Evolutionary conservation across 73 alveolate genomes (phyloP).

Genomic region (Paramecium bursaria): DNA sequence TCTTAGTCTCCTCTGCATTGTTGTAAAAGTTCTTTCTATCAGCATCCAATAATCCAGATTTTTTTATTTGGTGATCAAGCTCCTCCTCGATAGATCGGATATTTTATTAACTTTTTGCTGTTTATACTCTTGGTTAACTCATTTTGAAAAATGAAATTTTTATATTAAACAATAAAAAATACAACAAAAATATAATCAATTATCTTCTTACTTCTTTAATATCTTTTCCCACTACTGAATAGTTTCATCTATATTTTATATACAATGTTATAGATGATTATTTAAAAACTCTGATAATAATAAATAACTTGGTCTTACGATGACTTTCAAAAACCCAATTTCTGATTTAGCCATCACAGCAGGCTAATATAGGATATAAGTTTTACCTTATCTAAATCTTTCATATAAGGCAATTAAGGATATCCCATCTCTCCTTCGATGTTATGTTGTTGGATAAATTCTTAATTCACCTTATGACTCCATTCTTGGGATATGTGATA

Average conservation of each 20-base stretch:
- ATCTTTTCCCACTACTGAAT: conserved; percentile 43
- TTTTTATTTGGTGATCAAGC: conserved; percentile 58
- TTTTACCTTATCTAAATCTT: conserved; percentile 57
- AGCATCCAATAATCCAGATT: conserved; percentile 66
- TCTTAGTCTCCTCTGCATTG: conserved; percentile 69
- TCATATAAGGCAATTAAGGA: conserved; percentile 58
- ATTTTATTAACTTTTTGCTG: conserved; percentile 70
- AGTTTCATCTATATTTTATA: conserved; percentile 42
- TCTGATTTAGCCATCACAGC: conserved; percentile 40
- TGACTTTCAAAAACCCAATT: conserved; percentile 39
- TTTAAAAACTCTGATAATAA: conserved; percentile 14
- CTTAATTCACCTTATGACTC: conserved; percentile 60
- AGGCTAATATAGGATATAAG: neutral
- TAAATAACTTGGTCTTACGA: conserved; percentile 49
- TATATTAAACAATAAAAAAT: too few species aligned
- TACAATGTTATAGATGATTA: conserved; percentile 7
- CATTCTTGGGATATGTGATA: conserved; percentile 21
- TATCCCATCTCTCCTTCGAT: conserved; percentile 63
- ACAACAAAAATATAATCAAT: too few species aligned
- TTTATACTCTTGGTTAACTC: conserved; percentile 35
- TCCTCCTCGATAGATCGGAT: conserved; percentile 66
- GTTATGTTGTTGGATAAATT: conserved; percentile 24
- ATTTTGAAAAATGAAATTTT: neutral
- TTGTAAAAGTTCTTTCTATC: conserved; percentile 69
- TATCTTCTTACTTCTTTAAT: neutral